Conservation (phyloP, 2,329 filamentous ascomycete species). For the Diaporthe citrichinensis region DNA sequence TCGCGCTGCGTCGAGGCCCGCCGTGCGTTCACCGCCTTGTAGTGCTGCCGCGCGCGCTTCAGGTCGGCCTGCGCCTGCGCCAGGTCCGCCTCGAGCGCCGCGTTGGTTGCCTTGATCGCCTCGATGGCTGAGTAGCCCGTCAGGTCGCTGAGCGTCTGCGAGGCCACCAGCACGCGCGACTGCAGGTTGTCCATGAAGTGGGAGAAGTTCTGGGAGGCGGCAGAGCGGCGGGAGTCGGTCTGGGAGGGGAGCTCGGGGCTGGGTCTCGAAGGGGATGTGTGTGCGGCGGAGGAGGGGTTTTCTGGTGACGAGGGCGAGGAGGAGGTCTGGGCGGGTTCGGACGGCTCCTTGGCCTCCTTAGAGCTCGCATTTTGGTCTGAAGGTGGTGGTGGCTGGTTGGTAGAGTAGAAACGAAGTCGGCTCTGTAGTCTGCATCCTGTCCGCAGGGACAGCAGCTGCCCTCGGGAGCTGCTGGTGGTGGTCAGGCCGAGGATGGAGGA, state of each 20-base stretch:
- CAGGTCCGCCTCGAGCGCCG: conserved; percentile 73
- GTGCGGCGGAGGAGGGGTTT: conserved; percentile 32
- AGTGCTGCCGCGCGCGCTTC: conserved; percentile 78
- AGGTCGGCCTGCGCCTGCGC: conserved; percentile 74
- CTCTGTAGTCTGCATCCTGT: conserved; percentile 47
- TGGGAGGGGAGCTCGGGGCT: conserved; percentile 60
- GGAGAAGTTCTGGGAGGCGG: conserved; percentile 67
- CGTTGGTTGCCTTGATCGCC: conserved; percentile 83
- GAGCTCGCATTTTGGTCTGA: conserved; percentile 5
- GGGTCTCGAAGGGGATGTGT: neutral
- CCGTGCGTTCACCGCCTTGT: conserved; percentile 86
- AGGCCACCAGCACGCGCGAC: conserved; percentile 85
- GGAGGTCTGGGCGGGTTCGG: conserved; percentile 32
- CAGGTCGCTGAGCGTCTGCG: conserved; percentile 91
- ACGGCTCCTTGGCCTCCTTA: conserved; percentile 6
- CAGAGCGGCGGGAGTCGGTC: conserved; percentile 59
- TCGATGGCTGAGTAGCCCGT: conserved; percentile 97
- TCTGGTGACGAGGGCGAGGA: conserved; percentile 30
- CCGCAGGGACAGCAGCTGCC: conserved; percentile 46
- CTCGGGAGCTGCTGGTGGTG: conserved; percentile 34
- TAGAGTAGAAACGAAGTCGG: conserved; percentile 50
- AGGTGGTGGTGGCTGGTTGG: conserved; percentile 32
- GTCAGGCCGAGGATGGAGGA: conserved; percentile 21
- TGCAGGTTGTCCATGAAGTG: conserved; percentile 91
- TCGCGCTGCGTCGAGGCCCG: conserved; percentile 94